Percentiles rank a stretch among this genome's conserved stretches.
Conservation (phyloP, 495 filamentous ascomycete species). For the Penicillium longicatenatum region DNA sequence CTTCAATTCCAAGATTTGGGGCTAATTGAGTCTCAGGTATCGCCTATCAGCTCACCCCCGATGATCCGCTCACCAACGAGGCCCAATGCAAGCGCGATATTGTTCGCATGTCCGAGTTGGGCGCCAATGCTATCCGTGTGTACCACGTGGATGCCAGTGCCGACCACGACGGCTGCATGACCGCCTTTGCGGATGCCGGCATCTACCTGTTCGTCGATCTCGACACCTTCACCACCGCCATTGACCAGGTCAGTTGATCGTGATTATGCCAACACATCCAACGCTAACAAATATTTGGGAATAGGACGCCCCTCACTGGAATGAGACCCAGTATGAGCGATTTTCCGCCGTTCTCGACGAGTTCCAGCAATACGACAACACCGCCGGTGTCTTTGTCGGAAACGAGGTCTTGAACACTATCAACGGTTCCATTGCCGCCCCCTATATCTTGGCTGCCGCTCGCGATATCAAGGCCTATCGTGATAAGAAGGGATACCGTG, state of each 20-base stretch:
- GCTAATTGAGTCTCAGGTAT: conserved; percentile 53
- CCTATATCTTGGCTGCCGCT: conserved; percentile 78
- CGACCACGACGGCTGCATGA: conserved; percentile 77
- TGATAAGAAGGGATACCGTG: conserved; percentile 73
- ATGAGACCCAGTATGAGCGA: conserved; percentile 61
- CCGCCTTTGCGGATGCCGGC: conserved; percentile 64
- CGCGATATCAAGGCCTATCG: conserved; percentile 83
- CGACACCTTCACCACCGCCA: conserved; percentile 80
- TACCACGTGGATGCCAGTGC: conserved; percentile 77
- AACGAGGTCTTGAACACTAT: conserved; percentile 73
- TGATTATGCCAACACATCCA: not conserved
- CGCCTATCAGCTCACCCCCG: conserved; percentile 65
- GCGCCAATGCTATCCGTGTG: conserved; percentile 83
- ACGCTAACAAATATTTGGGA: not conserved
- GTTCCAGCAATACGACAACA: conserved; percentile 78
- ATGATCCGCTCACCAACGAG: conserved; percentile 74
- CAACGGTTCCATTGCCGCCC: conserved; percentile 66
- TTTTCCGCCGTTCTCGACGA: conserved; percentile 75
- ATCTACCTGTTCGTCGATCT: conserved; percentile 85
- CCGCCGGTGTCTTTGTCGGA: conserved; percentile 80
- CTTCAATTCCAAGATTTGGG: not conserved
- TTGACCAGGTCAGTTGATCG: conserved; percentile 61
- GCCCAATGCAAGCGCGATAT: conserved; percentile 80
- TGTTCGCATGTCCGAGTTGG: conserved; percentile 73
- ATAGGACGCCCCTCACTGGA: conserved; percentile 60